These are phyloP conservation scores for Madurella fahalii DNA, from an alignment of 2,329 filamentous ascomycete genomes.

Conservation along the genomic window DNA sequence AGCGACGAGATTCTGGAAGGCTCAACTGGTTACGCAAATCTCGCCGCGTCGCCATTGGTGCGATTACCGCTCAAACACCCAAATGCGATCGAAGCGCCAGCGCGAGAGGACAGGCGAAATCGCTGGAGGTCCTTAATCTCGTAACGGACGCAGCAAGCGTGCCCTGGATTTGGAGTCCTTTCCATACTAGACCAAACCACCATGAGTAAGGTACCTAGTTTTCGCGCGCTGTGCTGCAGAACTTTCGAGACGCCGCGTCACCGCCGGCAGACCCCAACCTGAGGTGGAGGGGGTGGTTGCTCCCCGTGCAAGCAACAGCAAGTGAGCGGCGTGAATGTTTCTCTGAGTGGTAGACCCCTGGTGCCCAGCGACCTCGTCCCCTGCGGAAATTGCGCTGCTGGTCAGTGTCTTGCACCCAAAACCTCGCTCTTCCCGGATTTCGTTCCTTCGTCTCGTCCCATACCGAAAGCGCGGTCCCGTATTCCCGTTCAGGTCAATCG, in stretches of 20 bases:
- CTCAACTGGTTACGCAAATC: neutral
- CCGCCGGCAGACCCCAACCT: constrained; percentile 8
- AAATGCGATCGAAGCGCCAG: constrained; percentile 11
- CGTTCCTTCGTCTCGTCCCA: neutral
- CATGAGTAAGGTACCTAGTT: neutral
- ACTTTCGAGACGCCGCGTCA: constrained; percentile 8
- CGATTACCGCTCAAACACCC: constrained; percentile 10
- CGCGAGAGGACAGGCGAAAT: neutral
- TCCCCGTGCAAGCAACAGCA: constrained; percentile 9
- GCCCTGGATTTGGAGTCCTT: neutral
- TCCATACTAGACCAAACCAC: too few species aligned
- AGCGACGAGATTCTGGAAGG: neutral
- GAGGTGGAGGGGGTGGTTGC: neutral
- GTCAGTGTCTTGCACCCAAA: constrained; percentile 4
- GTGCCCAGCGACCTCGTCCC: constrained; percentile 1
- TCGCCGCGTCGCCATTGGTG: constrained; percentile 7
- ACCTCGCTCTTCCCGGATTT: neutral
- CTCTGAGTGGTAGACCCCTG: neutral
- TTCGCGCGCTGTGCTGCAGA: neutral
- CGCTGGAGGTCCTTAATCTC: neutral
- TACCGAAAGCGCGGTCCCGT: neutral
- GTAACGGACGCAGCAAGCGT: neutral
- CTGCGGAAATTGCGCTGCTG: constrained; percentile 13
- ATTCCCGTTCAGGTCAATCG: neutral
- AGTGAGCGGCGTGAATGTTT: constrained; percentile 9